Evolutionary conservation across 2,329 filamentous ascomycete species (phyloP).

Genomic region (Epicoccum sorghinum): DNA sequence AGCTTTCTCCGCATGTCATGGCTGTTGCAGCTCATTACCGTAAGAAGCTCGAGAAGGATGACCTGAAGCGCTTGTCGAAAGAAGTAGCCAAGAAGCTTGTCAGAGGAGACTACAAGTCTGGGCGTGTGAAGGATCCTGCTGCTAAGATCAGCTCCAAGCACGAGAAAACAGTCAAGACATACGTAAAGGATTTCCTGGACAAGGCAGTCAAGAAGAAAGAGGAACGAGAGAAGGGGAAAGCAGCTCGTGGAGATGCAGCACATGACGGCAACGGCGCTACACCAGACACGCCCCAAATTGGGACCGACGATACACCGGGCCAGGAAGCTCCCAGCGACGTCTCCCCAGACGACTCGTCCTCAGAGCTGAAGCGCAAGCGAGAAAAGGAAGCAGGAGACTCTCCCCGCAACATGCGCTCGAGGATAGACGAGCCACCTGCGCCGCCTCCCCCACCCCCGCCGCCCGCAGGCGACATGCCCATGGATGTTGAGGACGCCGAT

Average conservation of each 20-base stretch:
- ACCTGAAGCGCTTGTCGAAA: slow-evolving; percentile 68
- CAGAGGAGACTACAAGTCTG: slow-evolving; percentile 87
- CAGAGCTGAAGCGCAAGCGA: slow-evolving; percentile 47
- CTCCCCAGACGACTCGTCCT: slow-evolving; percentile 35
- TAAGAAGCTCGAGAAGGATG: slow-evolving; percentile 83
- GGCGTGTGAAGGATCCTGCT: slow-evolving; percentile 82
- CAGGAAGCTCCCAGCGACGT: slow-evolving; percentile 14
- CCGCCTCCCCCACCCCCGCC: slow-evolving; percentile 53
- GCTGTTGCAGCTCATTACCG: slow-evolving; percentile 86
- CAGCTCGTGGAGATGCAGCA: slow-evolving; percentile 39
- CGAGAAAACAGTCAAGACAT: slow-evolving; percentile 79
- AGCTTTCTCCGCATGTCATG: slow-evolving; percentile 86
- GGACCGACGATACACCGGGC: slow-evolving; percentile 10
- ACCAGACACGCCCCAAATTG: slow-evolving; percentile 27
- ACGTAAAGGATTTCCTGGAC: slow-evolving; percentile 84
- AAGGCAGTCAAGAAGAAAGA: slow-evolving; percentile 75
- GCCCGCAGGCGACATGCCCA: slow-evolving; percentile 39
- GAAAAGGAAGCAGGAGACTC: slow-evolving; percentile 41
- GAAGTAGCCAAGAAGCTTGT: slow-evolving; percentile 87
- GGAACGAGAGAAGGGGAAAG: slow-evolving; percentile 68
- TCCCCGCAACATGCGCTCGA: slow-evolving; percentile 41
- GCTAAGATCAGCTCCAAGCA: slow-evolving; percentile 75
- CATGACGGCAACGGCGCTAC: slow-evolving; percentile 21
- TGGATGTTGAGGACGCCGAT: slow-evolving; percentile 31
- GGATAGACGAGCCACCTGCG: slow-evolving; percentile 45